A percentile compares a stretch with the other conserved stretches of the same genome.
Conservation (phyloP, 106 monocot species). For the Ottelia alismoides region DNA sequence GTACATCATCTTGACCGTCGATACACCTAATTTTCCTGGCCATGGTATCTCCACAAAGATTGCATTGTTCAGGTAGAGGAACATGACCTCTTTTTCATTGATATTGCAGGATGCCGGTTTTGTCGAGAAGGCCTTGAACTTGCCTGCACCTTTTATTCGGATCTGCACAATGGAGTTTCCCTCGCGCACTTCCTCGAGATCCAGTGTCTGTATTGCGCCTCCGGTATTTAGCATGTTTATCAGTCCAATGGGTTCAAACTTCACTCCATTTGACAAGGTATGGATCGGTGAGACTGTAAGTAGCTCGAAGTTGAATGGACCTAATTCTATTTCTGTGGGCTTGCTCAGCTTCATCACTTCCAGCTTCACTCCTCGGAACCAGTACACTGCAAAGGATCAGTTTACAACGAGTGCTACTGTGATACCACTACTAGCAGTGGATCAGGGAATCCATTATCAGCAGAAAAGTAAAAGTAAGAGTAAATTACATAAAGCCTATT, state of each 20-base stretch:
- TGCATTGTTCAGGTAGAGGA: too few species aligned
- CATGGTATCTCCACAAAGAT: too few species aligned
- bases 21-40: too few species aligned
- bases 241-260: conserved; percentile 65
- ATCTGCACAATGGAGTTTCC: neutral
- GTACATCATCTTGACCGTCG: too few species aligned
- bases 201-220: conserved; percentile 37
- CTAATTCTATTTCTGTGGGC: conserved; percentile 32
- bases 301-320: conserved; percentile 65
- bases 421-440: too few species aligned
- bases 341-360: conserved; percentile 31
- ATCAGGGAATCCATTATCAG: too few species aligned
- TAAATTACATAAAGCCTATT: too few species aligned
- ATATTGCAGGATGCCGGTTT: conserved; percentile 6
- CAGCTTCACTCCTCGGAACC: conserved; percentile 23
- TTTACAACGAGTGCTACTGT: too few species aligned
- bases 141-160: conserved; percentile 8
- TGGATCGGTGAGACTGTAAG: conserved; percentile 52
- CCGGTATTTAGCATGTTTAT: conserved; percentile 76
- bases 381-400: too few species aligned
- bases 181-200: conserved; percentile 1
- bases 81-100: conserved; percentile 1
- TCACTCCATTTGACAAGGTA: conserved; percentile 3
- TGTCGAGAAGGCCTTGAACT: conserved; percentile 8
- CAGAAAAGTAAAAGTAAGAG: too few species aligned